Base-by-base conservation (phyloP, 352 stramenopile genomes). In the Globisporangium heterothallicum region DNA sequence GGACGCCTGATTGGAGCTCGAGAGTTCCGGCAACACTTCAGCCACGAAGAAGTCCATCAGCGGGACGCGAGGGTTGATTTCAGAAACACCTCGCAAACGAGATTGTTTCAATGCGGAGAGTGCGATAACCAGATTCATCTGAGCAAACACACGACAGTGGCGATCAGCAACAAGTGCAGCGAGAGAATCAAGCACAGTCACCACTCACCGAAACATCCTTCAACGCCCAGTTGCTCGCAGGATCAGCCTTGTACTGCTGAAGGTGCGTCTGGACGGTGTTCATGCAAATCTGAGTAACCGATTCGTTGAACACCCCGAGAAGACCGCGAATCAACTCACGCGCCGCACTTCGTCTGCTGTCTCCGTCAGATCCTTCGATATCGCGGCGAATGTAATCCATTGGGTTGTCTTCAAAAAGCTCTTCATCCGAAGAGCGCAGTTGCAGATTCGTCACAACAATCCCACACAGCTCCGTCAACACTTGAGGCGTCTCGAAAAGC, bases 371-470 rank as follows among this genome's bases (percentile, higher is more conserved):
- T 18, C 93, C 95, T 85, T 99, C 97, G 65, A 99, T 98, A 64
- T 99, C 97, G 1, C 86, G 88, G 22, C 96, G 78, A 61, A 99
- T 98, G 72, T 98, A 99, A 52, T 99, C 96, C 57, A 96, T 89
- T 6, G 96, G 95, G 66, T 99, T 97, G 65, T 99, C 96, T 62
- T 99, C 97, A 60, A 99, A 99, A 19, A 97, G 72, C 68, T 99
- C 96, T 62, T 99, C 97, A 48, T 96, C 86, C 10, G 74, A 86
- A 40, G 98, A 93, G n/a, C 96, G 88, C 51, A 99, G 83, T 54
- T 88, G 92, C 30, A 99, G 56, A 68, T 99, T 99, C 13, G 94
- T 97, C 45, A 99, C 94, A 8, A 99, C 94, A 65, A 99, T 99
- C 10, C 93, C 76, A 56, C 98, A 92, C 44, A 99, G 96, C 59